Percentiles rank a stretch among this genome's conserved stretches.
These are phyloP conservation scores for Cladophialophora chaetospira DNA, from an alignment of 2,329 filamentous ascomycete genomes.

Conservation along the genomic window DNA sequence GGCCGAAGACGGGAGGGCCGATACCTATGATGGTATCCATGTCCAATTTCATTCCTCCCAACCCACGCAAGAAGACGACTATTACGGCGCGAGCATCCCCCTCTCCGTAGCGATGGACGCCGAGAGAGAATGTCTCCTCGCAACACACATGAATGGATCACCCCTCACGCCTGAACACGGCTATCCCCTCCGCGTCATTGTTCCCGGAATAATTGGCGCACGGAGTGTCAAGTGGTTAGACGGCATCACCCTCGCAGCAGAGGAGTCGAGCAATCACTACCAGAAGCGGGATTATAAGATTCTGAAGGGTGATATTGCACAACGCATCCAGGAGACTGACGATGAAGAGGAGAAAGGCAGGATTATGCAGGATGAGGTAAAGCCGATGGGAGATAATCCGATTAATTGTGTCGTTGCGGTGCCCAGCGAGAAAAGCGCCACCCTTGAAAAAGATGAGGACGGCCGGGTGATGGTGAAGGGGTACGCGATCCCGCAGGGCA, in stretches of 20 bases:
- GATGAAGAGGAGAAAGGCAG: slow-evolving; percentile 1
- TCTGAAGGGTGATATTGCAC: background rate
- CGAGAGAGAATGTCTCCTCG: slow-evolving; percentile 40
- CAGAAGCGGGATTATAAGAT: slow-evolving; percentile 1
- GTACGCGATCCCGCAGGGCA: slow-evolving; percentile 58
- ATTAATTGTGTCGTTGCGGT: slow-evolving; percentile 58
- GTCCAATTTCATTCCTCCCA: slow-evolving; percentile 50
- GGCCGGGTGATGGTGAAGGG: slow-evolving; percentile 52
- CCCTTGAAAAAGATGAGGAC: slow-evolving; percentile 39
- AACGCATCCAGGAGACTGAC: background rate
- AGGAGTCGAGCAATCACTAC: slow-evolving; percentile 33
- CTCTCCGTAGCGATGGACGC: slow-evolving; percentile 47
- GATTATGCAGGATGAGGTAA: slow-evolving; percentile 55
- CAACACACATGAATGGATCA: slow-evolving; percentile 50
- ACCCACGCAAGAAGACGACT: slow-evolving; percentile 54
- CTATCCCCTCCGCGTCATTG: slow-evolving; percentile 52
- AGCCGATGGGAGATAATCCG: slow-evolving; percentile 57
- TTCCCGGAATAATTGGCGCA: slow-evolving; percentile 57
- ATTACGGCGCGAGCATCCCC: slow-evolving; percentile 60
- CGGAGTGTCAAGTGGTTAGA: slow-evolving; percentile 60
- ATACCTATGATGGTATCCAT: slow-evolving; percentile 42
- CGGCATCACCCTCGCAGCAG: slow-evolving; percentile 52
- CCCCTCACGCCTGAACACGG: slow-evolving; percentile 53
- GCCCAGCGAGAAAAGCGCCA: slow-evolving; percentile 47
- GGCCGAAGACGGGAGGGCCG: background rate